These are phyloP conservation scores for Diaporthe longicolla DNA, from an alignment of 2,329 filamentous ascomycete species.

Conservation along the genomic window DNA sequence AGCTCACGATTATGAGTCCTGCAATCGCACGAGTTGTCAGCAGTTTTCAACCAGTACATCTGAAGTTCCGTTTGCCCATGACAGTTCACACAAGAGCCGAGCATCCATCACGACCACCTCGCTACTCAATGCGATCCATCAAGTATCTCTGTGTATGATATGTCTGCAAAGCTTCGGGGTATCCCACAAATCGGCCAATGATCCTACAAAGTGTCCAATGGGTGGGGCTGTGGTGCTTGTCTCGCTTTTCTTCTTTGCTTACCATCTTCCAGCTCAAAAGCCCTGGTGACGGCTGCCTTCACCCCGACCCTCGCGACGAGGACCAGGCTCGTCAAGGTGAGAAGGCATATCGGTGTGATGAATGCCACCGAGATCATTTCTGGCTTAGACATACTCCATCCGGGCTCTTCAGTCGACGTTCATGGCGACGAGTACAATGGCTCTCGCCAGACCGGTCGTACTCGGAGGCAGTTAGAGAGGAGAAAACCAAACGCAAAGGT, in stretches of 20 bases:
- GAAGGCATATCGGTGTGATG: slow-evolving; percentile 30
- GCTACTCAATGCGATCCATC: background rate
- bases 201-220: background rate
- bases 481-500: background rate
- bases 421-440: slow-evolving; percentile 7
- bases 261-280: slow-evolving; percentile 32
- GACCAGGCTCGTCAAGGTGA: slow-evolving; percentile 29
- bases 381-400: slow-evolving; percentile 31
- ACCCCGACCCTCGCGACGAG: slow-evolving; percentile 11
- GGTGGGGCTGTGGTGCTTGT: slow-evolving; percentile 2
- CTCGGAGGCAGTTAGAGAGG: background rate
- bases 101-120: too few species aligned
- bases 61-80: background rate
- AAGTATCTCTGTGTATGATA: background rate
- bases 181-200: background rate
- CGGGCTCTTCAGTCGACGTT: background rate
- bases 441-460: background rate
- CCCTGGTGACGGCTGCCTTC: slow-evolving; percentile 25
- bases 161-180: too few species aligned
- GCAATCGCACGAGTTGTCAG: background rate
- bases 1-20: slow-evolving; percentile 28
- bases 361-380: slow-evolving; percentile 19
- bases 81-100: background rate
- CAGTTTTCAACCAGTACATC: too few species aligned
- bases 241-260: background rate